Conservation (phyloP, 345 rosid genomes). For the Citrus trifoliata region DNA sequence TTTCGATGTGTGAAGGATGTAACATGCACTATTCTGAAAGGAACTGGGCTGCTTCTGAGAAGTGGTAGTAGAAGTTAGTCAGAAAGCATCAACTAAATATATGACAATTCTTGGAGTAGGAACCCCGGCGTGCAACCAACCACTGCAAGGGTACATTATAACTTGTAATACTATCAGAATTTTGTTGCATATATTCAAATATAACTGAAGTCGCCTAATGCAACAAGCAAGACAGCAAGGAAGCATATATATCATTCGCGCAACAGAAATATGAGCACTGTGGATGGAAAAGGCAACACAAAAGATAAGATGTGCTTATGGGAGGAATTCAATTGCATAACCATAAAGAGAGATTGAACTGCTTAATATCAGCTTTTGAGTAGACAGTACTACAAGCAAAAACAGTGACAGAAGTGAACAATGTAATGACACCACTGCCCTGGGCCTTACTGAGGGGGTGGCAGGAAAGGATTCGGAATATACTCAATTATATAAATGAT, state of each 20-base stretch:
- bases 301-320: background rate
- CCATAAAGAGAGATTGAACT: background rate
- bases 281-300: background rate
- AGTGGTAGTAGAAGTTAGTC: slow-evolving; percentile 72
- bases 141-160: background rate
- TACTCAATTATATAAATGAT: too few species aligned
- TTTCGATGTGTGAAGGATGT: slow-evolving; percentile 85
- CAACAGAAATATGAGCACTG: background rate
- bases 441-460: background rate
- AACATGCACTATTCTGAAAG: slow-evolving; percentile 80
- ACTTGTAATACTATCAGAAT: background rate
- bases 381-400: background rate
- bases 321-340: background rate
- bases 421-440: background rate
- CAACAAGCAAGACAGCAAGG: background rate
- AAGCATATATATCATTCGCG: background rate
- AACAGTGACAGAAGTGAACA: background rate
- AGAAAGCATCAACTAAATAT: slow-evolving; percentile 45
- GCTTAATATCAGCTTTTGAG: background rate
- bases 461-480: too few species aligned
- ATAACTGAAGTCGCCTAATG: background rate
- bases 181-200: background rate
- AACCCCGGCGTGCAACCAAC: background rate
- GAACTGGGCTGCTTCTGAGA: slow-evolving; percentile 66
- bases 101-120: background rate